A percentile compares a stretch with the other conserved stretches of the same genome.
phyloP scores from a whole-genome alignment of 1,139 yeast genomes.

The Yamadazyma epiphylla region DNA sequence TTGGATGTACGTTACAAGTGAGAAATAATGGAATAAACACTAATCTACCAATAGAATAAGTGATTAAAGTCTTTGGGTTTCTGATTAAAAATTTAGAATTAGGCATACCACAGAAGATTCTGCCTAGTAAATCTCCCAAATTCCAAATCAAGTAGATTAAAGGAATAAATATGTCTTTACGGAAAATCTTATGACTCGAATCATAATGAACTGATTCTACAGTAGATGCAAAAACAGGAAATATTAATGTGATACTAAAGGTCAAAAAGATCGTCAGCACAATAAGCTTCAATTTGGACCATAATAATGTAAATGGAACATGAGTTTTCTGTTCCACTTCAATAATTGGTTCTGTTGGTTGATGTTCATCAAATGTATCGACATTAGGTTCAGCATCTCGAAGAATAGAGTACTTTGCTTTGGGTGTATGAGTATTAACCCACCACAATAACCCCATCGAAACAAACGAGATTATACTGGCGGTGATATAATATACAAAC shows the following conservation, averaged over 20 bases:
- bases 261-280: slow-evolving; percentile 71
- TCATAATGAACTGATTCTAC: slow-evolving; percentile 48
- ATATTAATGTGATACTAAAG: slow-evolving; percentile 72
- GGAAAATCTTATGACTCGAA: slow-evolving; percentile 29
- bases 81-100: slow-evolving; percentile 33
- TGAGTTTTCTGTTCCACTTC: slow-evolving; percentile 18
- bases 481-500: slow-evolving; percentile 66
- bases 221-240: slow-evolving; percentile 86
- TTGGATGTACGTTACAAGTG: slow-evolving; percentile 59
- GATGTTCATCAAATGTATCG: slow-evolving; percentile 6
- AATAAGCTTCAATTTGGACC: slow-evolving; percentile 57
- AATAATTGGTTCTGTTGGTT: slow-evolving; percentile 9
- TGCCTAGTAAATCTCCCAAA: slow-evolving; percentile 77
- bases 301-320: slow-evolving; percentile 49
- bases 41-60: slow-evolving; percentile 52
- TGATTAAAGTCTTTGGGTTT: slow-evolving; percentile 39
- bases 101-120: slow-evolving; percentile 61
- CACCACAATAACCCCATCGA: slow-evolving; percentile 41
- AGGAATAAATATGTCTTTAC: slow-evolving; percentile 62
- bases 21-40: slow-evolving; percentile 61
- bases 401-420: slow-evolving; percentile 18
- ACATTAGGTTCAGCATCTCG: neutral
- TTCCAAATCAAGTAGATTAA: slow-evolving; percentile 81
- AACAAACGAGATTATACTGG: slow-evolving; percentile 54
- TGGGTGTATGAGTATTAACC: slow-evolving; percentile 23